These are phyloP conservation scores for Fraxinus americana DNA, from an alignment of 257 asterid species.

Conservation along the genomic window DNA sequence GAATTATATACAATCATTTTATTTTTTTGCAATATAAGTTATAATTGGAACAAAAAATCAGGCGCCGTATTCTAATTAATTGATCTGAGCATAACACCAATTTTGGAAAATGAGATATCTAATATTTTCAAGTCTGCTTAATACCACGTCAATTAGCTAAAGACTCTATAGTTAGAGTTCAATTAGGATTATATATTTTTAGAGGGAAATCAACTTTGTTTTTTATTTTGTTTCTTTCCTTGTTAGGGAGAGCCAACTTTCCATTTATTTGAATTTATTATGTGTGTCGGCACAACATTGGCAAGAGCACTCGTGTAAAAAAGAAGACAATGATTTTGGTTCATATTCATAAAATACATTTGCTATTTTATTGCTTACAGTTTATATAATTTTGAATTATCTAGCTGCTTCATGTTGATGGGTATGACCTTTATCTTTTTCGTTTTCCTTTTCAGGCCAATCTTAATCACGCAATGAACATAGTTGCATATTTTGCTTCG, in stretches of 20 bases:
- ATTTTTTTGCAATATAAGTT: neutral
- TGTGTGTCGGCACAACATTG: conserved; percentile 87
- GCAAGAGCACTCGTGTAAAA: conserved; percentile 92
- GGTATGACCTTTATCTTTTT: too few relatives aligned
- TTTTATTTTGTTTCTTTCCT: conserved; percentile 14
- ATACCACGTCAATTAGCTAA: neutral
- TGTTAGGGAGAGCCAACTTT: conserved; percentile 90
- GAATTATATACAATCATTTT: neutral
- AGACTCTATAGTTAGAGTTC: neutral
- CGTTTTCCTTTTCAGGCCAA: too few relatives aligned
- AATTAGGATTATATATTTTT: neutral
- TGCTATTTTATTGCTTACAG: too few relatives aligned
- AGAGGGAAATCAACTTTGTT: neutral
- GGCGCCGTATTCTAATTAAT: neutral
- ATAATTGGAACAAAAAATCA: neutral
- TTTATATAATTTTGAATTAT: too few relatives aligned
- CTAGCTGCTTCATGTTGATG: too few relatives aligned
- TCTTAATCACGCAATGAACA: too few relatives aligned
- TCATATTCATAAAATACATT: too few relatives aligned
- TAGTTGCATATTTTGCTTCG: too few relatives aligned
- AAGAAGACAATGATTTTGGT: too few relatives aligned
- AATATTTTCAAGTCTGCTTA: neutral
- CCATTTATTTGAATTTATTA: conserved; percentile 78
- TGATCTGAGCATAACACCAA: neutral
- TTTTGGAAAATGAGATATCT: conserved; percentile 2